A percentile compares a stretch with the other conserved stretches of the same genome.
Evolutionary conservation across 805 yeast genomes (phyloP).

Genomic region (Metschnikowia similis): DNA sequence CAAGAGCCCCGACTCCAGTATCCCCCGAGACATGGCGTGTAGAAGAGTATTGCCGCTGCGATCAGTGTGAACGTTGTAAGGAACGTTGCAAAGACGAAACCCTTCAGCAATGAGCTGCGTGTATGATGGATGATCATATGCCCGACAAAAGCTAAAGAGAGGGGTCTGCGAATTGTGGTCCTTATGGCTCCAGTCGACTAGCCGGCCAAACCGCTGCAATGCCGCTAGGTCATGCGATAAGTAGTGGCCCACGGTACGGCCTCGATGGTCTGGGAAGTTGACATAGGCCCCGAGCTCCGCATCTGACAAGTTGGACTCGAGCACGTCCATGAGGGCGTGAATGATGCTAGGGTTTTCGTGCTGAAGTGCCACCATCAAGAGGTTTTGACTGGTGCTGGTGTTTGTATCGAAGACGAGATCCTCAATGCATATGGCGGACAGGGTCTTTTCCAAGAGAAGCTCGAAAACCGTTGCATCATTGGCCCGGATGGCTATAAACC

Average conservation of each 20-base stretch:
- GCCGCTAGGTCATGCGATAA: conserved; percentile 53
- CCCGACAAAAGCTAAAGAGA: conserved; percentile 64
- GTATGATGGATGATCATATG: conserved; percentile 75
- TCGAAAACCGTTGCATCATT: conserved; percentile 43
- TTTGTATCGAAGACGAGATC: conserved; percentile 64
- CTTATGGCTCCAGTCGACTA: conserved; percentile 62
- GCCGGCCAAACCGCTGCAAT: conserved; percentile 50
- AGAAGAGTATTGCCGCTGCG: conserved; percentile 68
- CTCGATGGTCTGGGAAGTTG: conserved; percentile 45
- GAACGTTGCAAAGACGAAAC: conserved; percentile 43
- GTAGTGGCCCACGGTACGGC: conserved; percentile 71
- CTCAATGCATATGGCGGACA: conserved; percentile 54
- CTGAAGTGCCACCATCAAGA: conserved; percentile 61
- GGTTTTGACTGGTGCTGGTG: conserved; percentile 45
- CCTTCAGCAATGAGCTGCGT: conserved; percentile 42
- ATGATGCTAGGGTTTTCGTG: conserved; percentile 47
- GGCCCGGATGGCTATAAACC: conserved; percentile 57
- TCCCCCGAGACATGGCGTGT: conserved; percentile 59
- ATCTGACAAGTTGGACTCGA: conserved; percentile 38
- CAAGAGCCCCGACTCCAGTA: conserved; percentile 30
- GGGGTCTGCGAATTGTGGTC: conserved; percentile 77
- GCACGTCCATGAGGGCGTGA: conserved; percentile 37
- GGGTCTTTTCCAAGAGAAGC: conserved; percentile 42
- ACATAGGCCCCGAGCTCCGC: conserved; percentile 49
- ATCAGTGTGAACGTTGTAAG: conserved; percentile 65